phyloP scores from a whole-genome alignment of 139 green algal genomes.

The Chlamydomonas asymmetrica region DNA sequence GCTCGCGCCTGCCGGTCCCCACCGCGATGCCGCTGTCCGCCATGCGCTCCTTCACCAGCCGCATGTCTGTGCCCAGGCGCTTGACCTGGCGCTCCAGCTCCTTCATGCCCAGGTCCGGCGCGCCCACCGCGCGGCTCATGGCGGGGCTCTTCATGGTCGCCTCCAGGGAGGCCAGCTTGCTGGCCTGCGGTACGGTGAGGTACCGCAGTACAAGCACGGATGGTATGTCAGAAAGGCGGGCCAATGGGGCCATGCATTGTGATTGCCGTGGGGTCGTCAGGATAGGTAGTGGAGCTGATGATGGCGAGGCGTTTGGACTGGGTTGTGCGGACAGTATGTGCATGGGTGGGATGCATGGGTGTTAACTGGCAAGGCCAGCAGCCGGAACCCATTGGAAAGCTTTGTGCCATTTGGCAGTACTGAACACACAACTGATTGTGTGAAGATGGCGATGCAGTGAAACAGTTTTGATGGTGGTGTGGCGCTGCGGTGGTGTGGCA shows the following conservation, averaged over 20 bases:
- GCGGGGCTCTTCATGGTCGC: slow-evolving; percentile 38
- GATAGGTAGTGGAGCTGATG: too few relatives aligned
- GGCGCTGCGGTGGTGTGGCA: too few relatives aligned
- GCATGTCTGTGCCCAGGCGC: slow-evolving; percentile 28
- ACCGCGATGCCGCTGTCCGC: background rate
- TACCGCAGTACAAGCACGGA: background rate
- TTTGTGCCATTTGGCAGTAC: too few relatives aligned
- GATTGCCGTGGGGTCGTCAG: too few relatives aligned
- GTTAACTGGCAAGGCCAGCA: too few relatives aligned
- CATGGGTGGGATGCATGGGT: too few relatives aligned
- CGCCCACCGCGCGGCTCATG: background rate
- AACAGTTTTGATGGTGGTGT: too few relatives aligned
- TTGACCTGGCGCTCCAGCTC: slow-evolving; percentile 41
- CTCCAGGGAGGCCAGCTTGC: slow-evolving; percentile 45
- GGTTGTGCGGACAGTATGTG: too few relatives aligned
- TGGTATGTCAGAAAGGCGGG: too few relatives aligned
- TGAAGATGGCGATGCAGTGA: background rate
- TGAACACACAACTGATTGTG: background rate
- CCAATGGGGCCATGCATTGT: too few relatives aligned
- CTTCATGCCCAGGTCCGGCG: slow-evolving; percentile 25
- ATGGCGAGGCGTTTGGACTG: too few relatives aligned
- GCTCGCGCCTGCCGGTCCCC: background rate
- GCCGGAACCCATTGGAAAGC: too few relatives aligned
- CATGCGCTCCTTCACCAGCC: slow-evolving; percentile 11
- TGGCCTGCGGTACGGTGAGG: slow-evolving; percentile 15